Evolutionary conservation across 1,139 yeast species (phyloP), one percentile per base, ranked within the genome.

Genomic region (Eremothecium gossypii): DNA sequence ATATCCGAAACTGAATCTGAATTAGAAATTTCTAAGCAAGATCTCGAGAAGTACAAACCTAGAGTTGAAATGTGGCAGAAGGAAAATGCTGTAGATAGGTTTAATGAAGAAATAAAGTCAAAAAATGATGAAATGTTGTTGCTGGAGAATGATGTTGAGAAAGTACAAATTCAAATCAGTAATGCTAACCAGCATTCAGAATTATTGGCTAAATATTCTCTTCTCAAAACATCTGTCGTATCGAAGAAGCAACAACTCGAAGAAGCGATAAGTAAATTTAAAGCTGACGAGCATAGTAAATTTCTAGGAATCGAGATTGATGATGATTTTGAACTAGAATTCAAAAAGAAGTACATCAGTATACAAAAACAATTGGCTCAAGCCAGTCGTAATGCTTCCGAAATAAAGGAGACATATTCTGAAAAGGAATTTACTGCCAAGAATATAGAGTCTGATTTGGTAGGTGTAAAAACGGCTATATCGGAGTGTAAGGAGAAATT

Each of bases 181-280:
- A 60, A 65, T 12, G 70, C 74, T 11, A 79, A 75, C 49, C 71
- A 72, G 47, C 82, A 77, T 53, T 69, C 83, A 1, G 91, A 79
- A 41, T 53, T 72, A 2, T 65, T 73, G 45, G 78, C 83, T 0
- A 75, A 71, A 49, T 53, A 75, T 2, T 65, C 70, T 0, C 57
- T 76, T 32, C 53, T 79, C 11, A 54, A 60, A 20, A 43, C 47
- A 1, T 52, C 60, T 2, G 35, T 64, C 3, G 41, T 46, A 0
- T 41, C 45, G 1, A 50, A 55, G 8, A 20, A 41, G 7, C 26
- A 38, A 0, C 50, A 54, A 9, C 14, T 58, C 2, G 39, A 45
- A 1, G 38, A 44, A 2, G 44, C 55, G 1, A 40, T 53, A 2
- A 30, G 39, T 2, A 46, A 38, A 2, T 49, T 61, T 27, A 34